A percentile compares a stretch with the other conserved stretches of the same genome.
Evolutionary conservation across 2,329 filamentous ascomycete species (phyloP).

Genomic region (Alternaria sp.): DNA sequence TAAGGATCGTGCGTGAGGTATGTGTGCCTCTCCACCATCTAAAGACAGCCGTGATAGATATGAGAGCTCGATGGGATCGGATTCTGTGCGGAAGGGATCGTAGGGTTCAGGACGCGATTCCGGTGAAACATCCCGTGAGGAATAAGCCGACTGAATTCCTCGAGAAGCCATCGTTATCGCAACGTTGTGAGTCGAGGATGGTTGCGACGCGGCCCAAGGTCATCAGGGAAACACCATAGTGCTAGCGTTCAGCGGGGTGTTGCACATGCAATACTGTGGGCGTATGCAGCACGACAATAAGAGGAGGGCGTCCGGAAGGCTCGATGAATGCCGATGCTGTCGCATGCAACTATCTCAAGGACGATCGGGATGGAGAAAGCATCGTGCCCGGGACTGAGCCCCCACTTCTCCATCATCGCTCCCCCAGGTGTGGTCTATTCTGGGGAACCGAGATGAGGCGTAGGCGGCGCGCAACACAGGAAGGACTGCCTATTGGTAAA

Average conservation of each 20-base stretch:
- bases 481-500: not conserved
- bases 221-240: not conserved
- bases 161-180: constrained; percentile 32
- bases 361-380: not conserved
- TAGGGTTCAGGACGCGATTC: constrained; percentile 28
- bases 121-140: constrained; percentile 35
- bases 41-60: constrained; percentile 19
- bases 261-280: constrained; percentile 2
- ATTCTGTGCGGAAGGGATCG: constrained; percentile 35
- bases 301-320: not conserved
- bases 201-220: not conserved
- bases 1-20: constrained; percentile 15
- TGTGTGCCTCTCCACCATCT: constrained; percentile 13
- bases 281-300: constrained; percentile 1
- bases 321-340: not conserved
- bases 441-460: not conserved
- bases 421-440: not conserved
- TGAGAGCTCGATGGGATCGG: constrained; percentile 41
- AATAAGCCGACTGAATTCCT: constrained; percentile 21
- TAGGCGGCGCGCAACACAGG: not conserved
- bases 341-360: not conserved
- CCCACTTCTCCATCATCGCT: not conserved
- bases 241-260: constrained; percentile 3
- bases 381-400: not conserved
- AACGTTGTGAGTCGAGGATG: not conserved